Conservation (phyloP, 176 grass and related monocot species). For the Musa acuminata region DNA sequence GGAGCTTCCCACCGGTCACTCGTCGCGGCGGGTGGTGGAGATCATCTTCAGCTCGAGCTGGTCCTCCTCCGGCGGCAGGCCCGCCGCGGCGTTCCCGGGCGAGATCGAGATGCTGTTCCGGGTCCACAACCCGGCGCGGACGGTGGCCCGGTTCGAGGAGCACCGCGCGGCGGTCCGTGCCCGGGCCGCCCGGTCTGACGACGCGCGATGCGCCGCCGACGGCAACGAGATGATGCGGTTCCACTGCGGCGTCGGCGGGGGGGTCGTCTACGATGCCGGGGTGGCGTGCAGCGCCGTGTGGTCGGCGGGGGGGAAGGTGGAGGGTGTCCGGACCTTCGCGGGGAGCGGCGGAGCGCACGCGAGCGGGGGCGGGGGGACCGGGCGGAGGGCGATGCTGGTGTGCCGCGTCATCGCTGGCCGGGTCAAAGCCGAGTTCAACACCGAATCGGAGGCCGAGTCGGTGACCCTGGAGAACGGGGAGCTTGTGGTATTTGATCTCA, state of each 20-base stretch:
- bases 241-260: conserved; percentile 26
- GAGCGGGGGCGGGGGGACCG: conserved; percentile 21
- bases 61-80: background rate
- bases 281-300: background rate
- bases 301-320: conserved; percentile 21
- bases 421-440: background rate
- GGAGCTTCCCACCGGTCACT: conserved; percentile 28
- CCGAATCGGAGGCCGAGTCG: conserved; percentile 12
- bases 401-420: conserved; percentile 33
- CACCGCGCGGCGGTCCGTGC: conserved; percentile 7
- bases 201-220: conserved; percentile 28
- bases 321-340: conserved; percentile 24
- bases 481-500: background rate
- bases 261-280: conserved; percentile 12
- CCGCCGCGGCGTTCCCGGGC: background rate
- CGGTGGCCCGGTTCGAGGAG: conserved; percentile 30
- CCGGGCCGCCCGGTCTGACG: conserved; percentile 15
- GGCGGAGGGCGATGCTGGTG: conserved; percentile 31
- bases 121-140: conserved; percentile 25
- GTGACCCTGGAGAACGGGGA: background rate
- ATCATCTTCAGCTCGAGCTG: conserved; percentile 31
- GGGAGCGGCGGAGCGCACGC: conserved; percentile 19
- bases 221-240: conserved; percentile 46
- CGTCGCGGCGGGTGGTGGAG: conserved; percentile 29
- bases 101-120: conserved; percentile 36